phyloP scores from a whole-genome alignment of 805 yeast genomes.

The Sugiyamaella valdiviana region DNA sequence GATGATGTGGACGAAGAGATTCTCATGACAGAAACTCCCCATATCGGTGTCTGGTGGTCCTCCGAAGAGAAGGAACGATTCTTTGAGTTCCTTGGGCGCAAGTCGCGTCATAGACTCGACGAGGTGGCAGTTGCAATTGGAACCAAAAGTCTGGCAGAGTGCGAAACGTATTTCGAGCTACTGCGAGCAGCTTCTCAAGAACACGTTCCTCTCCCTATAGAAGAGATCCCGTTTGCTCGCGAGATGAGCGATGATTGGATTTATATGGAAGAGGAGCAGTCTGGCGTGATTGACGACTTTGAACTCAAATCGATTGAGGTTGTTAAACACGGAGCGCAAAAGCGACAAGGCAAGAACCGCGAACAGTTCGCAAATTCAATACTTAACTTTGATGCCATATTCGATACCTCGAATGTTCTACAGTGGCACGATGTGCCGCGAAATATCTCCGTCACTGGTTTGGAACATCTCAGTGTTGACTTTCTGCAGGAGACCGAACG shows the following conservation, averaged over 20 bases:
- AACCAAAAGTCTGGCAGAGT: conserved; percentile 22
- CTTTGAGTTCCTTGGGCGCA: conserved; percentile 21
- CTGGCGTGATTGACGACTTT: neutral
- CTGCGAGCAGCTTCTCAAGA: conserved; percentile 3
- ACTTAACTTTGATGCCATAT: neutral
- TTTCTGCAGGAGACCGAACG: neutral
- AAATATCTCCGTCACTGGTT: neutral
- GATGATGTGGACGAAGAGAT: neutral
- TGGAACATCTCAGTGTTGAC: neutral
- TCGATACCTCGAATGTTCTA: neutral
- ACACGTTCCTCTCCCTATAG: conserved; percentile 3
- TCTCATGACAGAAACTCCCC: neutral
- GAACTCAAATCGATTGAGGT: conserved; percentile 2
- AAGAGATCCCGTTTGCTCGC: conserved; percentile 22
- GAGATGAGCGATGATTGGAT: conserved; percentile 25
- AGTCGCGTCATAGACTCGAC: conserved; percentile 20
- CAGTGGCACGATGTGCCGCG: neutral
- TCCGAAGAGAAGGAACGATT: conserved; percentile 22
- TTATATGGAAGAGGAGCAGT: conserved; percentile 15
- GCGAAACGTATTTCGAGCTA: conserved; percentile 23
- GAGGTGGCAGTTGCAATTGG: conserved; percentile 20
- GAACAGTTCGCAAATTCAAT: neutral
- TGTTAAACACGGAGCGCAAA: neutral
- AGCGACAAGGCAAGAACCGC: neutral
- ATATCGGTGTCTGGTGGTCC: conserved; percentile 18